Evolutionary conservation across 1,284 basidiomycete genomes (phyloP).

Genomic region (Ceratobasidium papillatum): DNA sequence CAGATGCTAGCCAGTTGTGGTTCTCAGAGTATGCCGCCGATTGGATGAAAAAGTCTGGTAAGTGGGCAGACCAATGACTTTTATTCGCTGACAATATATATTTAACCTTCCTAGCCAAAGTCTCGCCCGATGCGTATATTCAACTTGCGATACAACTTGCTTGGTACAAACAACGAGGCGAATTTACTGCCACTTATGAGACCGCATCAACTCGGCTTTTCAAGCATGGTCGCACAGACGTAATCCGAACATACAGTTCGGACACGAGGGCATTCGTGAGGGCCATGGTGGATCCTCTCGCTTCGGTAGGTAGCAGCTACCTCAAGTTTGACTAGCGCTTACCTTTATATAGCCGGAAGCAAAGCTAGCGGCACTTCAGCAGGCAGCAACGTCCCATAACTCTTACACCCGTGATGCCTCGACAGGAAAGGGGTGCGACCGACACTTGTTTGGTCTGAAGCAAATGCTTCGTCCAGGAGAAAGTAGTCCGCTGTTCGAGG

Average conservation of each 20-base stretch:
- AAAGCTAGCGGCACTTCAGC: conserved; percentile 62
- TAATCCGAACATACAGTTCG: conserved; percentile 80
- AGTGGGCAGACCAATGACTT: conserved; percentile 48
- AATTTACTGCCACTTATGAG: conserved; percentile 92
- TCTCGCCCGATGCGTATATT: conserved; percentile 89
- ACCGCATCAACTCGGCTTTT: conserved; percentile 93
- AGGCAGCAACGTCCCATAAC: conserved; percentile 79
- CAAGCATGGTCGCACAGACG: conserved; percentile 91
- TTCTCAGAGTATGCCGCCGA: conserved; percentile 88
- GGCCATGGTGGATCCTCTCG: conserved; percentile 69
- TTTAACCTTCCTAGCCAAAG: conserved; percentile 60
- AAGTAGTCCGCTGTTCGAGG: conserved; percentile 70
- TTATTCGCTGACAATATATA: conserved; percentile 9
- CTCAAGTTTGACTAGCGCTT: neutral
- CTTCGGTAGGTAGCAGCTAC: conserved; percentile 55
- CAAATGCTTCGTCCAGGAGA: conserved; percentile 66
- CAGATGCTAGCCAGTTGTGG: conserved; percentile 86
- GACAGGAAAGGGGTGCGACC: conserved; percentile 87
- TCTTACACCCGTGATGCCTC: conserved; percentile 81
- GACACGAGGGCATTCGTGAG: conserved; percentile 85
- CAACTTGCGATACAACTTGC: conserved; percentile 96
- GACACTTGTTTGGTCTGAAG: conserved; percentile 89
- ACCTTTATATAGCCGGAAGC: neutral
- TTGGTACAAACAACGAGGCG: conserved; percentile 81
- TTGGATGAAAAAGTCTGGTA: conserved; percentile 88